Base-by-base conservation (phyloP, 768 basidiomycete species). In the Boletus subparvulus region DNA sequence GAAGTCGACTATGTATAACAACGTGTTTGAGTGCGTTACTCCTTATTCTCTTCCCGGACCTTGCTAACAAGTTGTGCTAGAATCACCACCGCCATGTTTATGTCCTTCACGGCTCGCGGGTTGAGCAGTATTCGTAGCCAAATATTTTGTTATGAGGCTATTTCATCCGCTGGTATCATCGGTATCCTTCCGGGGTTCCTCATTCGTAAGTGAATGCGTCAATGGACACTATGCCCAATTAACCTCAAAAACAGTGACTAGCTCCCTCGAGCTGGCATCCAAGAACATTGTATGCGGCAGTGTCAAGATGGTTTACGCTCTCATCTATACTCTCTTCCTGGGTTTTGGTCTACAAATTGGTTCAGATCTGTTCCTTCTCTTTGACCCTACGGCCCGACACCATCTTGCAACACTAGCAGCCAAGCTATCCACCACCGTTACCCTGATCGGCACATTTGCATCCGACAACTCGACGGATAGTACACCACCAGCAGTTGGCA, bases 131-230 rank as follows among this genome's bases (percentile, higher is more conserved):
- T 93, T 56, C 81, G 81, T 17, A 82, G 79, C 48, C 80, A 86
- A 47, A 79, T 90, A 48, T 96, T 97, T 73, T 97, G 94, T 69
- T 97, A 95, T 68, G 88, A 91, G 3, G 90, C 94, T 4, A 88
- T 96, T 56, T 94, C 94, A 1, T 93, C 91, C 9, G 81, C 92
- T 49, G 86, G 86, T 26, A 90, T 95, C 53, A 90, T 95, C 33
- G 85, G 90, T 37, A 93, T 96, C 58, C 80, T 95, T 44, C 93
- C 93, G n/a, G 93, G 91, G 1, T 94, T 88, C 72, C 79, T 92
- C 48, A 90, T 92, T 56, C 69, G 90, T 90, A 68, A 56, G 86
- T 74, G 12, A 35, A 42, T 44, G 40, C 10, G 14, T 42, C 36
- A 35, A 36, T 30, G 50, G 40, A 36, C 50, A 30, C 32, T 11